Conservation (phyloP, 768 basidiomycete species). For the Daedaleopsis sinensis region DNA sequence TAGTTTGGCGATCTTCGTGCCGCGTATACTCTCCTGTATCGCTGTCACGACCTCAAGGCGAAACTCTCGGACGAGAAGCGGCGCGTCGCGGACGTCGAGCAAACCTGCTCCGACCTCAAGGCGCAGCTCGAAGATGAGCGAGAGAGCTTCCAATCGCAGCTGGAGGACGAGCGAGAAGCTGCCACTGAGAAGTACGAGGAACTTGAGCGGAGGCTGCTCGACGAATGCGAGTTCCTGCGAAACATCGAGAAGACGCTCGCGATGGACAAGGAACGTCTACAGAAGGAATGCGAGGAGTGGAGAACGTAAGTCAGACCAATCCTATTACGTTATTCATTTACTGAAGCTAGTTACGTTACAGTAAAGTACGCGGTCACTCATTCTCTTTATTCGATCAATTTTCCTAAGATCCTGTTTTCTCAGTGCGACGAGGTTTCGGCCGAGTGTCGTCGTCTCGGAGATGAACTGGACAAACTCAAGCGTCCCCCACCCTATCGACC, state of each 20-base stretch:
- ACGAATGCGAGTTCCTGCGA: slow-evolving; percentile 55
- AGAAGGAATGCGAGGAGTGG: slow-evolving; percentile 43
- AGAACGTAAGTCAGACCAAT: slow-evolving; percentile 19
- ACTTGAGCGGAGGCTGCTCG: slow-evolving; percentile 41
- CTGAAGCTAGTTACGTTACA: slow-evolving; percentile 17
- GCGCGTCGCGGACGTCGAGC: slow-evolving; percentile 14
- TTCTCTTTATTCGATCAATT: slow-evolving; percentile 7
- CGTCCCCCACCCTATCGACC: slow-evolving; percentile 7
- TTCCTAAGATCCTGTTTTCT: background rate
- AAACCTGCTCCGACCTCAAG: slow-evolving; percentile 19
- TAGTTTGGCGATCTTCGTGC: slow-evolving; percentile 31
- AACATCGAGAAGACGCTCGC: slow-evolving; percentile 56
- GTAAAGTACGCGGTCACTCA: slow-evolving; percentile 27
- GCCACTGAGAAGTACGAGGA: slow-evolving; percentile 45
- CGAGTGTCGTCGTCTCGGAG: slow-evolving; percentile 25
- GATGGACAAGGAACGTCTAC: slow-evolving; percentile 52
- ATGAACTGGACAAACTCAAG: slow-evolving; percentile 25
- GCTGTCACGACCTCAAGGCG: slow-evolving; percentile 19
- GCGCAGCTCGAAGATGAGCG: slow-evolving; percentile 30
- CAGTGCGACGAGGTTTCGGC: slow-evolving; percentile 24
- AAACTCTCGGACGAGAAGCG: slow-evolving; percentile 21
- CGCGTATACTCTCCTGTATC: slow-evolving; percentile 25
- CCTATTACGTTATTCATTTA: background rate
- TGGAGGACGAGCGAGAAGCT: slow-evolving; percentile 38
- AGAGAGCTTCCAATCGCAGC: slow-evolving; percentile 30